Percentiles rank a stretch among this genome's conserved stretches.
phyloP scores from a whole-genome alignment of 805 yeast genomes.

The Metschnikowia corniflorae region DNA sequence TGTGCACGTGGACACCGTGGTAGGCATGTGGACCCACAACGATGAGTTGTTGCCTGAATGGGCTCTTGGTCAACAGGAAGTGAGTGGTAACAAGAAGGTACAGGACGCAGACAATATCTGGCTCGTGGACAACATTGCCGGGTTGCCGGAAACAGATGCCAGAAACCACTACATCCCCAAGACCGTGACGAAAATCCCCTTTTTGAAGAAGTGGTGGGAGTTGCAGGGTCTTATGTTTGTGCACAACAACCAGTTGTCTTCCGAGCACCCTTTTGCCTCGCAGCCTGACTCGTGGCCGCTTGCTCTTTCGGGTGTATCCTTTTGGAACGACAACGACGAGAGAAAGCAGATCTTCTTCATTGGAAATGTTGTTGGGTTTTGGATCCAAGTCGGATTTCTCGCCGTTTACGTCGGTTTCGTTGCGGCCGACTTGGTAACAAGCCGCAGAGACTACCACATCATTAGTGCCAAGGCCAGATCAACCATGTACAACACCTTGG shows the following conservation, averaged over 20 bases:
- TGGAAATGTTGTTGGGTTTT: constrained; percentile 90
- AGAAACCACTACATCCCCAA: constrained; percentile 68
- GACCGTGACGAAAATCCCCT: constrained; percentile 58
- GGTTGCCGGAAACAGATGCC: constrained; percentile 48
- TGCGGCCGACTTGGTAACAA: constrained; percentile 70
- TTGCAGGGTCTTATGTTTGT: constrained; percentile 85
- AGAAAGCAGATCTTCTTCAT: constrained; percentile 80
- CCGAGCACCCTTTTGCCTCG: constrained; percentile 95
- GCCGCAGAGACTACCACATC: constrained; percentile 63
- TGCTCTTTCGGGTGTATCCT: constrained; percentile 85
- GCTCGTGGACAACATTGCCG: constrained; percentile 68
- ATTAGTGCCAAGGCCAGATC: constrained; percentile 61
- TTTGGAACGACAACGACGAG: constrained; percentile 76
- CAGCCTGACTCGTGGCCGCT: constrained; percentile 91
- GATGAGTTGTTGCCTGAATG: constrained; percentile 88
- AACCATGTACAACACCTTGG: constrained; percentile 72
- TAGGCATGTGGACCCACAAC: constrained; percentile 91
- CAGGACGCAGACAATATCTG: constrained; percentile 67
- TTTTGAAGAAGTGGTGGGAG: constrained; percentile 85
- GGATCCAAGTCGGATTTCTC: constrained; percentile 68
- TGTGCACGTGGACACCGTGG: constrained; percentile 81
- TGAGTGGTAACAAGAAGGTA: constrained; percentile 87
- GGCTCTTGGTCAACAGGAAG: constrained; percentile 90
- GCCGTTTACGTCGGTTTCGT: constrained; percentile 62
- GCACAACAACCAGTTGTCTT: constrained; percentile 81